Base-by-base conservation (phyloP, 192 early-diverging fungal species). In the Podila minutissima region DNA sequence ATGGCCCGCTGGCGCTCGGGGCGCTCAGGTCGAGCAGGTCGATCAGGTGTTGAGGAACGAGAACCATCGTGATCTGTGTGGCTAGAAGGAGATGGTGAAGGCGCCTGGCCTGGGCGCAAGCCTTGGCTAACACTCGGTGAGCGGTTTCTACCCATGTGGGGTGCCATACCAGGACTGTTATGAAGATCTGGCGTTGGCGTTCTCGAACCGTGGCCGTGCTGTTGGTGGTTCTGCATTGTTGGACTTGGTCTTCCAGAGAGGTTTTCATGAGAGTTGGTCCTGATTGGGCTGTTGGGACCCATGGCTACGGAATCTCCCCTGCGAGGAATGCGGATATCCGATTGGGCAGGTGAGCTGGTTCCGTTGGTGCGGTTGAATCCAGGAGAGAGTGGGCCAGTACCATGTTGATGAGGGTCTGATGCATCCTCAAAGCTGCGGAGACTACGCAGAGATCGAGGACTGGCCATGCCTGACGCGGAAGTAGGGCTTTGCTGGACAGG, bases 41-140 rank as follows among this genome's bases (percentile, higher is more conserved):
- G 59, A 9, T 81, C 77, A 20, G 77, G 77, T 4, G 77, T 81
- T 7, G 71, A 69, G 0, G 77, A 66, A 4, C 71, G 29, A 5
- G 76, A 72, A 5, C 5, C 59, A 29, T 29, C 49, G 19, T 81
- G 26, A 24, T 51, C 66, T 12, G 55, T 19, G 61, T 28, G 33
- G 29, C 29, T 53, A 58, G 60, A 41, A 35, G 69, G 38, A 22
- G 41, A 10, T 50, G 77, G 71, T 2, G 77, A 81, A 4, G 77
- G 62, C 8, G 55, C 38, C 19, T 81, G 77, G 17, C 77, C 71
- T 50, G 62, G 48, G 26, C 71, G 71, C 29, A 69, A 29, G 32
- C 77, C 67, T 24, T 81, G 77, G 32, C 77, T 73, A 5, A 81
- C 57, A 29, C 77, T 81, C 0, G 71, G 62, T 12, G 77, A 73